Base-by-base conservation (phyloP, 345 rosid species). In the Lepidium africanum region DNA sequence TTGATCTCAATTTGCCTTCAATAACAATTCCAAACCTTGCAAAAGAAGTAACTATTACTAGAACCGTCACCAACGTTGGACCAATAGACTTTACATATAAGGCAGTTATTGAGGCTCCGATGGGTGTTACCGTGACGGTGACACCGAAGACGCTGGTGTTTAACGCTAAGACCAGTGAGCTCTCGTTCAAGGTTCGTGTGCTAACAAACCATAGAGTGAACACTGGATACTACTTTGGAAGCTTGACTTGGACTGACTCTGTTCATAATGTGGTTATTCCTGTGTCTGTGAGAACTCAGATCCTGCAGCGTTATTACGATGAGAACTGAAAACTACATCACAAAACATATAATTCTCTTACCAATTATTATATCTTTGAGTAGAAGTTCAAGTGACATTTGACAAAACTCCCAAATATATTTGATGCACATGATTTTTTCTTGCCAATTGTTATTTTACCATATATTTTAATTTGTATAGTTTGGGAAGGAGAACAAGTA, bases 61-160 rank as follows among this genome's bases (percentile, higher is more conserved):
- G 88, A 73, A 82, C 71, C 0, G 75, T 86, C 13, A 84, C 77
- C 30, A 84, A 86, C 27, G 84, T 78, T 32, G 87, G 87, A 17
- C 63, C 72, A 17, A n/a, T 75, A 5, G 30, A 42, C 14, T 82
- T 83, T 2, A 39, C 54, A 4, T 86, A 84, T 58, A 65, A 40
- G 51, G 48, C 45, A 3, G 4, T 15, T 10, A 25, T 81, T 9
- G 77, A 74, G 42, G 50, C 66, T 23, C 85, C 85, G 0, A 7
- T 64, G 15, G 78, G 83, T 1, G 35, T 66, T 14, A 5, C n/a
- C 25, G 63, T 82, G 7, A 40, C 62, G 0, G 82, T 75, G 50
- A 57, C 9, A 2, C 84, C 83, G 0, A 8, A 65, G 25, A 19
- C 49, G 1, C 37, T 84, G 10, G 72, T 74, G 10, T 81, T 79